Evolutionary conservation across 345 rosid species (phyloP).

Genomic region (Euphorbia pulcherrima): DNA sequence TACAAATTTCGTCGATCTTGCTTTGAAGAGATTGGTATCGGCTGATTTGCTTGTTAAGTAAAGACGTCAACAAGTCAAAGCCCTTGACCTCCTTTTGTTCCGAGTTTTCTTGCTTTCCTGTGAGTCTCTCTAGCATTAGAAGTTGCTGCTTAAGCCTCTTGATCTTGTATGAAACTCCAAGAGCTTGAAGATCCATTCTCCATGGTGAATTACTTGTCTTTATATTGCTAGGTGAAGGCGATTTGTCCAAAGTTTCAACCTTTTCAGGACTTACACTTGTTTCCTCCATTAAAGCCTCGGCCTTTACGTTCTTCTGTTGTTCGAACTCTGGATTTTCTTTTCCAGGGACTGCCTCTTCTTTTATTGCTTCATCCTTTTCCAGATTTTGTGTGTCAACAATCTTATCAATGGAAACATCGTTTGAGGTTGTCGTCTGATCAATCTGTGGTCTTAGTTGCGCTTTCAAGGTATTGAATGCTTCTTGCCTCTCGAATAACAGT

Average conservation of each 20-base stretch:
- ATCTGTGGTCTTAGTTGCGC: slow-evolving; percentile 30
- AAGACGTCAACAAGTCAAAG: slow-evolving; percentile 47
- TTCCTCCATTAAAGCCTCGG: slow-evolving; percentile 23
- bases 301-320: slow-evolving; percentile 36
- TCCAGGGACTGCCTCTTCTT: slow-evolving; percentile 10
- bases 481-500: slow-evolving; percentile 39
- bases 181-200: slow-evolving; percentile 93
- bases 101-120: slow-evolving; percentile 54
- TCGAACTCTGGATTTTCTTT: slow-evolving; percentile 43
- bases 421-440: slow-evolving; percentile 32
- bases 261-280: slow-evolving; percentile 29
- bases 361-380: slow-evolving; percentile 36
- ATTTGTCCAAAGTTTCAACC: slow-evolving; percentile 21
- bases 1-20: slow-evolving; percentile 78
- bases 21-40: slow-evolving; percentile 86
- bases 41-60: slow-evolving; percentile 71
- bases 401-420: slow-evolving; percentile 37
- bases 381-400: slow-evolving; percentile 31
- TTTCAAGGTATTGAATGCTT: slow-evolving; percentile 48
- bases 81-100: slow-evolving; percentile 39
- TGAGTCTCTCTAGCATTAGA: slow-evolving; percentile 72
- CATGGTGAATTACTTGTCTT: slow-evolving; percentile 43
- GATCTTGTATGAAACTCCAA: slow-evolving; percentile 88
- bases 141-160: slow-evolving; percentile 90
- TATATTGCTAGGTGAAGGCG: slow-evolving; percentile 28